phyloP scores from a whole-genome alignment of 768 basidiomycete species.

The Suillus luteus region DNA sequence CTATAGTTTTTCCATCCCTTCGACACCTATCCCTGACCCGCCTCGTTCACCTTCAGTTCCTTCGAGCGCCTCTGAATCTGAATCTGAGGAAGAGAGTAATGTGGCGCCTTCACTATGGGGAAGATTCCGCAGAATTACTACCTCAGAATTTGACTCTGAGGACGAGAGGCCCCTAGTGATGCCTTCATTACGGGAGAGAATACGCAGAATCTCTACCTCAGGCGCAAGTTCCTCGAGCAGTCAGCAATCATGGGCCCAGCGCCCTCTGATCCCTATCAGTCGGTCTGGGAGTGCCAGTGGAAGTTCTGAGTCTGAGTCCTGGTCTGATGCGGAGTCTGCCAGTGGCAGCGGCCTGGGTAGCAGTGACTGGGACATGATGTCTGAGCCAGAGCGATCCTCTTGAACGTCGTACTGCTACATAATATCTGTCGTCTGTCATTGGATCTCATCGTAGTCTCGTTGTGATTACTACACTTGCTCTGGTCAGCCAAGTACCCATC shows the following conservation, averaged over 20 bases:
- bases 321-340: slow-evolving; percentile 28
- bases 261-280: not conserved
- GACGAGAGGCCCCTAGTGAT: no score
- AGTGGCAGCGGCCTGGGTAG: slow-evolving; percentile 20
- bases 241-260: not conserved
- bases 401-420: not conserved
- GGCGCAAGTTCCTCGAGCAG: not conserved
- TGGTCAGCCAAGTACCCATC: not conserved
- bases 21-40: slow-evolving; percentile 18
- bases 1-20: slow-evolving; percentile 24
- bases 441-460: not conserved
- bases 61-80: slow-evolving; percentile 11
- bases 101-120: not conserved
- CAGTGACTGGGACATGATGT: slow-evolving; percentile 30
- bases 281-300: slow-evolving; percentile 14
- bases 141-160: not conserved
- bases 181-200: no score
- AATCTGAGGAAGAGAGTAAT: slow-evolving; percentile 20
- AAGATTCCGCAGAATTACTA: not conserved
- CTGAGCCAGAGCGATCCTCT: slow-evolving; percentile 1
- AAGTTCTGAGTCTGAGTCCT: slow-evolving; percentile 22
- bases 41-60: slow-evolving; percentile 23
- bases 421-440: not conserved
- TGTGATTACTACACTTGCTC: not conserved
- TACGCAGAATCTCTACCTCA: not conserved